Evolutionary conservation across 2,329 filamentous ascomycete genomes (phyloP).

Genomic region (Curvularia verruculosa): DNA sequence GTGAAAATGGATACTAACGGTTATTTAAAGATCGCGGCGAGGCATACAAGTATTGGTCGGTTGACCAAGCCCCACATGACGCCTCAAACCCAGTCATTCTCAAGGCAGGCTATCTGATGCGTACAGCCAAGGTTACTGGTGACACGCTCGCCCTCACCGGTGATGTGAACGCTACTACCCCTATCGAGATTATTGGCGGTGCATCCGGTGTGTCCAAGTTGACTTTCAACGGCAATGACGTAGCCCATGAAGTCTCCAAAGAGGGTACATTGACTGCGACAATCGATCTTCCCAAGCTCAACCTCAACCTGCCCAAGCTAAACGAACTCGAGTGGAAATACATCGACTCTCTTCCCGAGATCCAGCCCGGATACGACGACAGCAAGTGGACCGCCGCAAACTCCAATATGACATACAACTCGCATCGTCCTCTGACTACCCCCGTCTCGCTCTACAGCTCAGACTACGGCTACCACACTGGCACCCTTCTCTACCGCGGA

Average conservation of each 20-base stretch:
- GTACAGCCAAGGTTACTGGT: conserved; percentile 63
- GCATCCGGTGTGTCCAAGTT: conserved; percentile 60
- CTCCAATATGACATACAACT: conserved; percentile 66
- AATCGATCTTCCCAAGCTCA: conserved; percentile 58
- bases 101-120: conserved; percentile 68
- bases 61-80: conserved; percentile 53
- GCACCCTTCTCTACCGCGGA: conserved; percentile 72
- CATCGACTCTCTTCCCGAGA: conserved; percentile 73
- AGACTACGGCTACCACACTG: conserved; percentile 77
- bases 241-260: conserved; percentile 50
- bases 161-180: conserved; percentile 73
- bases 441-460: conserved; percentile 68
- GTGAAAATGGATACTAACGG: conserved; percentile 18
- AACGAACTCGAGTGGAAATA: conserved; percentile 69
- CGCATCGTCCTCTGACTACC: conserved; percentile 61
- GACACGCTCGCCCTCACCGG: conserved; percentile 67
- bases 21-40: conserved; percentile 62
- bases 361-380: conserved; percentile 70
- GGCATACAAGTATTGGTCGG: conserved; percentile 73
- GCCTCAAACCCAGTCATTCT: conserved; percentile 58
- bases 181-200: conserved; percentile 71
- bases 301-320: conserved; percentile 64
- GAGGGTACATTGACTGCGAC: conserved; percentile 59
- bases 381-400: conserved; percentile 68
- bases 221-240: conserved; percentile 64